Base-by-base conservation (phyloP, 768 basidiomycete genomes). In the Ramaria sp. region DNA sequence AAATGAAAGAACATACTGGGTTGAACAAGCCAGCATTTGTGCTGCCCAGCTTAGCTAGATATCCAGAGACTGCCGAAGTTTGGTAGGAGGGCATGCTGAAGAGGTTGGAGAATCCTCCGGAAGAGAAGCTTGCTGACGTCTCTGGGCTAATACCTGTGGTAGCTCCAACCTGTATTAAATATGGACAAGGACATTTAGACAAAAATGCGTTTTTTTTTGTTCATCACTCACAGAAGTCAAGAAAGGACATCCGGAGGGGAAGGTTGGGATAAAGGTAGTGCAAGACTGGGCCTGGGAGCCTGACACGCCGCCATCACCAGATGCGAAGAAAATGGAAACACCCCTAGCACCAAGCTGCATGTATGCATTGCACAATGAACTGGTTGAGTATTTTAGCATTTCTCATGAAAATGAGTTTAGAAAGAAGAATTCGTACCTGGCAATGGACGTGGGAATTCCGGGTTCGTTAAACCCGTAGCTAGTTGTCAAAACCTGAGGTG, bases 31-130 rank as follows among this genome's bases (percentile, higher is more conserved):
- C 53, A 18, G 53, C 22, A 37, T 55, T 55, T 8, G 53, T 47
- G 36, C 15, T 28, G n/a, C 78, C 80, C 41, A 82, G 70, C 9
- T 59, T 60, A 5, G 52, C 57, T 25, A 69, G 59, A 61, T 66
- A 71, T 13, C 56, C 56, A 15, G 60, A 43, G 3, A 72, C 69
- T 2, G 64, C 63, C 12, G 56, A 34, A 1, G 57, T 22, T 59
- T 71, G 70, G 52, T 66, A 71, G 52, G 57, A 58, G 9, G 57
- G 44, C 10, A 18, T 36, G 47, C 52, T 3, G 39, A 59, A 61
- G 49, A 56, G 22, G 20, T 59, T 59, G 44, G 56, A 57, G 50
- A 61, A 61, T 22, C 60, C 60, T 5, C 60, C 60, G 0, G 56
- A 50, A 12, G 53, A 55, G 50, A 59, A 59, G 42, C 18, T 34